Percentiles rank a stretch among this genome's conserved stretches.
Evolutionary conservation across 768 basidiomycete species (phyloP).

Genomic region (Collybia sordida): DNA sequence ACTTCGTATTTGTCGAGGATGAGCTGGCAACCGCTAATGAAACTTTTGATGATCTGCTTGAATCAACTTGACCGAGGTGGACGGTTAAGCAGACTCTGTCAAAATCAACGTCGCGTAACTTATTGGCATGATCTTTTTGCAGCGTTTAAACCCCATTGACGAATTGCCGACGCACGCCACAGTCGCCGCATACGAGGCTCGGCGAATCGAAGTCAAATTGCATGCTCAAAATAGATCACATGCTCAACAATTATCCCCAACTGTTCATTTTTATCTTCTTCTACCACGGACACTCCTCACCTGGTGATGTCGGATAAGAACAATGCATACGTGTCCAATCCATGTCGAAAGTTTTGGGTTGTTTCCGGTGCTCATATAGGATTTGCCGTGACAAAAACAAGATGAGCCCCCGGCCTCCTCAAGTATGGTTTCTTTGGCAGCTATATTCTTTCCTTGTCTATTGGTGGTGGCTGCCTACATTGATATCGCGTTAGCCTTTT

Average conservation of each 20-base stretch:
- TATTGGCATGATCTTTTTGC: neutral
- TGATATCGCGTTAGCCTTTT: constrained; percentile 26
- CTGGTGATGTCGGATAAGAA: constrained; percentile 5
- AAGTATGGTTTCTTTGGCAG: constrained; percentile 12
- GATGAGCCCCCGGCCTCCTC: constrained; percentile 2
- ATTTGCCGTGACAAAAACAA: neutral
- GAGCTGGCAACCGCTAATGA: too few species aligned
- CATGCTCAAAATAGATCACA: constrained; percentile 3
- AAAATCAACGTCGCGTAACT: neutral
- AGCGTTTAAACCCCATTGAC: neutral
- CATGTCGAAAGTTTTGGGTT: constrained; percentile 4
- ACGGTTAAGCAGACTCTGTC: too few species aligned
- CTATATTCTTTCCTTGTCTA: constrained; percentile 7
- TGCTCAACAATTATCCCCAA: constrained; percentile 8
- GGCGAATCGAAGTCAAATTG: constrained; percentile 8
- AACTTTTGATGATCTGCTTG: too few species aligned
- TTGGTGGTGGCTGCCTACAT: constrained; percentile 11
- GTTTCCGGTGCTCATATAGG: constrained; percentile 10
- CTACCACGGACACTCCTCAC: neutral
- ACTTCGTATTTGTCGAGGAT: too few species aligned
- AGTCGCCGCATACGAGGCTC: neutral
- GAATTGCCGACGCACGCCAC: neutral
- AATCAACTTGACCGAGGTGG: too few species aligned
- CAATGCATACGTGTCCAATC: constrained; percentile 15
- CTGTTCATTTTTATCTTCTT: too few species aligned